These are phyloP conservation scores for Helianthus annuus DNA, from an alignment of 129 eudicot genomes.

Conservation along the genomic window HanXRQr2.0-SUNRISE NC_035448.2:206121813-206122312, in stretches of 20 bases:
- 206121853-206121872: neutral
- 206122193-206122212: neutral
- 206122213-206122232: neutral
- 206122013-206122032: no score
- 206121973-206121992: neutral
- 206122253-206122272: neutral
- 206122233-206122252: neutral
- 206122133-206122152: neutral
- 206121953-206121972: neutral
- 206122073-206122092: no score
- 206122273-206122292: neutral
- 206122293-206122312: neutral
- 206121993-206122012: no score
- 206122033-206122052: no score
- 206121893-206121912: neutral
- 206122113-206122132: no score
- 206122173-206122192: neutral
- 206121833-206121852: neutral
- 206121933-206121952: neutral
- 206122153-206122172: neutral
- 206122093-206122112: no score
- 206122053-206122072: no score
- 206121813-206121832: constrained; percentile 6
- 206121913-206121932: neutral
- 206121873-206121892: neutral